A percentile compares a stretch with the other conserved stretches of the same genome.
Conservation (phyloP, 306 rosid species). For the Psophocarpus tetragonolobus region DNA sequence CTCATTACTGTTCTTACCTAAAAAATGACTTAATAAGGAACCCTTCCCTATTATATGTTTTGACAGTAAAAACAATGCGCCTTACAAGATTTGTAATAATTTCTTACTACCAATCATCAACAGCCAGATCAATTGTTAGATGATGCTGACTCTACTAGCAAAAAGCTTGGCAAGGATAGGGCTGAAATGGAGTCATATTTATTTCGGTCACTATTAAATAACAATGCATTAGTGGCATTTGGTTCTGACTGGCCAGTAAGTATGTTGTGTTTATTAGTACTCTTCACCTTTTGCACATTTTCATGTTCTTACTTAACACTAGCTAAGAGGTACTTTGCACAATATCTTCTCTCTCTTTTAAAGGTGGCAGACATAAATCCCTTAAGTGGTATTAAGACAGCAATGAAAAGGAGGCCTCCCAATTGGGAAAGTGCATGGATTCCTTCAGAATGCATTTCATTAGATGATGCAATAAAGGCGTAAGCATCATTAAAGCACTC, state of each 20-base stretch:
- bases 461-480: slow-evolving; percentile 75
- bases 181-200: slow-evolving; percentile 74
- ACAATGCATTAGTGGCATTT: slow-evolving; percentile 60
- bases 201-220: slow-evolving; percentile 58
- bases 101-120: slow-evolving; percentile 32
- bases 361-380: slow-evolving; percentile 77
- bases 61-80: background rate
- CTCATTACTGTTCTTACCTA: background rate
- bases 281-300: background rate
- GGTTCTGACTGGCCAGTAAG: slow-evolving; percentile 96
- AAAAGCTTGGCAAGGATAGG: slow-evolving; percentile 81
- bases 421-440: slow-evolving; percentile 70
- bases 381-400: slow-evolving; percentile 65
- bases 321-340: background rate
- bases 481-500: slow-evolving; percentile 36
- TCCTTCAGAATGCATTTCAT: slow-evolving; percentile 67
- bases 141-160: slow-evolving; percentile 60
- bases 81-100: background rate
- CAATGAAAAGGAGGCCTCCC: slow-evolving; percentile 65
- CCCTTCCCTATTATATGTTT: background rate
- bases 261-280: background rate
- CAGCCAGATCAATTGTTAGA: slow-evolving; percentile 84
- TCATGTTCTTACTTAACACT: background rate
- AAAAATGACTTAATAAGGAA: slow-evolving; percentile 2
- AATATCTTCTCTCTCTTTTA: slow-evolving; percentile 25